phyloP scores from a whole-genome alignment of 148 eudicot genomes.

The Rhododendron vialii region DNA sequence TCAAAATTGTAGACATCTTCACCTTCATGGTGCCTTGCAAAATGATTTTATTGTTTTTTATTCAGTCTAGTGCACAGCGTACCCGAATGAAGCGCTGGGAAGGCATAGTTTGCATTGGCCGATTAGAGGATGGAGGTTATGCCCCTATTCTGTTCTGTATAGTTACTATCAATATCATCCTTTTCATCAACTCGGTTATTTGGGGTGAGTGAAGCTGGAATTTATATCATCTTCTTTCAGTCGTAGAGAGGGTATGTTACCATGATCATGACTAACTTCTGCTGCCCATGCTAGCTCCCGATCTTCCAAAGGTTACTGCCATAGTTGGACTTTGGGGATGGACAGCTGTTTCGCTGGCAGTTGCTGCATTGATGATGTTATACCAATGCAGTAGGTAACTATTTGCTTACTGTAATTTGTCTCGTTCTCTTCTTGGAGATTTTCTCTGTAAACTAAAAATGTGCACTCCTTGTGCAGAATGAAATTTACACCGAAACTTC shows the following conservation, averaged over 20 bases:
- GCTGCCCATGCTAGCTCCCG: conserved; percentile 46
- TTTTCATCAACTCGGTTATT: conserved; percentile 79
- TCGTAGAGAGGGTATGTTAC: neutral
- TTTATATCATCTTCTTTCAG: neutral
- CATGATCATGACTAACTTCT: conserved; percentile 18
- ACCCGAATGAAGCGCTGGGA: conserved; percentile 45
- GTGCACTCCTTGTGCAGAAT: neutral
- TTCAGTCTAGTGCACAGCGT: conserved; percentile 72
- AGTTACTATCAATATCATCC: conserved; percentile 37
- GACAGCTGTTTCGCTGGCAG: conserved; percentile 59
- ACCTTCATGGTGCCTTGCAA: neutral
- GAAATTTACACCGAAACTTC: neutral
- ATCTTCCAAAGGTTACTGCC: conserved; percentile 70
- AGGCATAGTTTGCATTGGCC: conserved; percentile 39
- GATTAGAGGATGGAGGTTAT: conserved; percentile 46
- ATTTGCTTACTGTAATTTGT: conserved; percentile 4
- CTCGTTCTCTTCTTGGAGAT: conserved; percentile 1
- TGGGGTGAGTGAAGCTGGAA: conserved; percentile 50
- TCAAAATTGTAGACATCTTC: neutral
- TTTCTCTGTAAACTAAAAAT: conserved; percentile 1
- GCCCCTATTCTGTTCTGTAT: conserved; percentile 65
- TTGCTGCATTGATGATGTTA: conserved; percentile 64
- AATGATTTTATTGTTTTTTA: conserved; percentile 15
- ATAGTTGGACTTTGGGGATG: conserved; percentile 87
- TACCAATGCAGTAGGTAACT: conserved; percentile 72